Conservation (phyloP, 148 eudicot genomes). For the Euryodendron excelsum region DNA sequence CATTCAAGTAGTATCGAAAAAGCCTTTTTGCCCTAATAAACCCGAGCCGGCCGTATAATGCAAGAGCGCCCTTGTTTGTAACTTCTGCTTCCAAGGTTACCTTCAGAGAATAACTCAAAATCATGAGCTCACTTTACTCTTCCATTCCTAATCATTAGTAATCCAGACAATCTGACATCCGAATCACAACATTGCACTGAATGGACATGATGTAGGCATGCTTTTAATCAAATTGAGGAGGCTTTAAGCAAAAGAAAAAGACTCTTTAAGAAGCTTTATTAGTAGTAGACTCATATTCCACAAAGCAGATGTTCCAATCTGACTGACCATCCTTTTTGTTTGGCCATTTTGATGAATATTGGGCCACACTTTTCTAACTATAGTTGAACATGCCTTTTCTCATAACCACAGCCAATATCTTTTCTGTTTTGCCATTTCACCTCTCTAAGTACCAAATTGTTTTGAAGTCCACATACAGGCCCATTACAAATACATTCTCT, state of each 20-base stretch:
- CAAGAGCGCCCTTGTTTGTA: slow-evolving; percentile 93
- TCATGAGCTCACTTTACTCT: slow-evolving; percentile 9
- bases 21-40: slow-evolving; percentile 94
- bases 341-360: not conserved
- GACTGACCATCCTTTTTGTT: too few species aligned
- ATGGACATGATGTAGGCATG: not conserved
- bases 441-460: not conserved
- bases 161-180: not conserved
- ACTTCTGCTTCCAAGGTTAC: slow-evolving; percentile 98
- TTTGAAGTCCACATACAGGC: not conserved
- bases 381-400: not conserved
- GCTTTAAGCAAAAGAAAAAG: not conserved
- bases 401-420: not conserved
- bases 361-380: not conserved
- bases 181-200: not conserved
- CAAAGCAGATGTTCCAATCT: not conserved
- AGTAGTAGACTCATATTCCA: not conserved
- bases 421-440: not conserved
- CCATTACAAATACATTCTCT: not conserved
- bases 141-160: not conserved
- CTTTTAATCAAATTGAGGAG: not conserved
- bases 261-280: too few species aligned
- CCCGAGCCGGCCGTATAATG: slow-evolving; percentile 86
- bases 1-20: slow-evolving; percentile 87
- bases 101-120: slow-evolving; percentile 34